Evolutionary conservation across 208 protist species (phyloP).

Genomic region (Entamoeba moshkovskii): DNA sequence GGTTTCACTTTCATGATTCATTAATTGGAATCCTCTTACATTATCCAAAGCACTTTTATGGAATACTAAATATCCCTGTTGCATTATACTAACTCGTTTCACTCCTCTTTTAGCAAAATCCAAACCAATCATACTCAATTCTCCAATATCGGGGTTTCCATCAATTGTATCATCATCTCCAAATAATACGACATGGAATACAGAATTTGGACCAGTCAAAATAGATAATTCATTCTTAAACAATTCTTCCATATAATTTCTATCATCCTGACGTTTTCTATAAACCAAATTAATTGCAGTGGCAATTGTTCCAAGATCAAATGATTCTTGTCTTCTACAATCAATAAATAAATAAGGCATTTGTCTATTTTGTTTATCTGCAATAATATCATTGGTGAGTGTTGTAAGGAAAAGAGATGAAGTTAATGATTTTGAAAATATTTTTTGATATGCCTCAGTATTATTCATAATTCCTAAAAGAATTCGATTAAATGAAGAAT

Average conservation of each 20-base stretch:
- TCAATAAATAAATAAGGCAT: background rate
- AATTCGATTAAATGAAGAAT: background rate
- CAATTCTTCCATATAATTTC: background rate
- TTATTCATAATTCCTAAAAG: background rate
- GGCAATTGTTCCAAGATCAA: background rate
- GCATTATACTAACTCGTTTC: background rate
- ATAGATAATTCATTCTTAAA: background rate
- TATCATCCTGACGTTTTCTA: background rate
- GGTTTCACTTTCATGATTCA: background rate
- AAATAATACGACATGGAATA: background rate
- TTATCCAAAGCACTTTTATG: background rate
- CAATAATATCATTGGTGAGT: background rate
- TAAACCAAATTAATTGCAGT: background rate
- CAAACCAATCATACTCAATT: background rate
- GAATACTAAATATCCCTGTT: background rate
- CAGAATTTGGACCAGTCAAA: background rate
- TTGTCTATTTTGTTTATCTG: background rate
- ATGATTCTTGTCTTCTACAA: background rate
- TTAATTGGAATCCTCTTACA: background rate
- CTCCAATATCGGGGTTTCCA: background rate
- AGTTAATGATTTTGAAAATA: background rate
- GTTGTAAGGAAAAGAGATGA: background rate
- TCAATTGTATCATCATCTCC: background rate
- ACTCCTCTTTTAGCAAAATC: constrained; percentile 2
- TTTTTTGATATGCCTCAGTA: background rate